phyloP scores from a whole-genome alignment of 2,329 filamentous ascomycete genomes.

The Calonectria honghensis region DNA sequence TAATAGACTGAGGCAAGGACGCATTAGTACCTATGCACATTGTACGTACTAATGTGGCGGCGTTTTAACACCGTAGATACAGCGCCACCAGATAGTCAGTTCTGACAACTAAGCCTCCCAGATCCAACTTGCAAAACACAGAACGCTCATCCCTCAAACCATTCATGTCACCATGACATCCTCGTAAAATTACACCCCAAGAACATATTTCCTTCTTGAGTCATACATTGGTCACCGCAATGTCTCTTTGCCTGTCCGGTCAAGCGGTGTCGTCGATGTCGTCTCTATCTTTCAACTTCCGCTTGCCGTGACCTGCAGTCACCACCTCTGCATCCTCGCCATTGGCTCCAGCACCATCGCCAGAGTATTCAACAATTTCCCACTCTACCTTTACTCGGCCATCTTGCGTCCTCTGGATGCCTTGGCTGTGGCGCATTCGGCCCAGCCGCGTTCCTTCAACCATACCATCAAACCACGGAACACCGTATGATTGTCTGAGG shows the following conservation, averaged over 20 bases:
- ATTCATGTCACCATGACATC: background rate
- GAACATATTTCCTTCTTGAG: background rate
- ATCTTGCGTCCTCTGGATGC: conserved; percentile 73
- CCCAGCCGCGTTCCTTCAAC: conserved; percentile 85
- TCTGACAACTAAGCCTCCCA: background rate
- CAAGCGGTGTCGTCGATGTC: conserved; percentile 47
- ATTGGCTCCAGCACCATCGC: conserved; percentile 62
- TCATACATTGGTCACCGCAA: conserved; percentile 19
- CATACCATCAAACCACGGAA: conserved; percentile 91
- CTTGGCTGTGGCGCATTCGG: conserved; percentile 77
- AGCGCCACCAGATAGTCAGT: background rate
- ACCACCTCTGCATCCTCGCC: conserved; percentile 62
- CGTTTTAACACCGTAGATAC: conserved; percentile 1
- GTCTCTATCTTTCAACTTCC: conserved; percentile 70
- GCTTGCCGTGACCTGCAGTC: conserved; percentile 65
- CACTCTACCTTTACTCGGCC: conserved; percentile 83
- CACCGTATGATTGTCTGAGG: conserved; percentile 77
- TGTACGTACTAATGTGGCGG: conserved; percentile 1
- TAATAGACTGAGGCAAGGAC: background rate
- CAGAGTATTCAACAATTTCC: conserved; percentile 87
- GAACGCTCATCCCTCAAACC: background rate
- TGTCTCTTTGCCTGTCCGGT: conserved; percentile 5
- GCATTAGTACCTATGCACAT: background rate
- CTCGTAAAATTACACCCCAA: conserved; percentile 3
- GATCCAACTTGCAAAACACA: conserved; percentile 17